Conservation (phyloP, 2,329 filamentous ascomycete species). For the Ascochyta clinopodiicola region DNA sequence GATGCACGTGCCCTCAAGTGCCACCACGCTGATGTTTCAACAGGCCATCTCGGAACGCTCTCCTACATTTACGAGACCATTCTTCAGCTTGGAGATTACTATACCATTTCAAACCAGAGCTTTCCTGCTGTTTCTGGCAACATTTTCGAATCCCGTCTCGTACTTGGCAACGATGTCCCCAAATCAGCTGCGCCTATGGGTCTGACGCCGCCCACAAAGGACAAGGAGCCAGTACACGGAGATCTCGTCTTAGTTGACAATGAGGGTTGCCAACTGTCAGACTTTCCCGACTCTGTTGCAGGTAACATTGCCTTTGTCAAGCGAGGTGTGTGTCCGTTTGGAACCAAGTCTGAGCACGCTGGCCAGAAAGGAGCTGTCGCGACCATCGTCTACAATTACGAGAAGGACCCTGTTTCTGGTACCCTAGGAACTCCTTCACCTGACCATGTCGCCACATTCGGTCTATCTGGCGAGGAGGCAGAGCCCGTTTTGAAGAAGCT, state of each 20-base stretch:
- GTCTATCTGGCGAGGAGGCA: slow-evolving; percentile 68
- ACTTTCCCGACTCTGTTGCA: slow-evolving; percentile 66
- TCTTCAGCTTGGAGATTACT: slow-evolving; percentile 49
- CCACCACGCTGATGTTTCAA: slow-evolving; percentile 15
- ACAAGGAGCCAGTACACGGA: slow-evolving; percentile 47
- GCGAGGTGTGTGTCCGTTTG: slow-evolving; percentile 76
- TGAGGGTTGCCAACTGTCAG: slow-evolving; percentile 49
- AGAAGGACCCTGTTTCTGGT: slow-evolving; percentile 65
- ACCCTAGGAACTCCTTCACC: slow-evolving; percentile 70
- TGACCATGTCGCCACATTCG: slow-evolving; percentile 71
- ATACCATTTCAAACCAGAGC: slow-evolving; percentile 47
- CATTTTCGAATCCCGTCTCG: slow-evolving; percentile 46
- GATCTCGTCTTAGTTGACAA: slow-evolving; percentile 44
- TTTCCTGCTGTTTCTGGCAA: slow-evolving; percentile 46
- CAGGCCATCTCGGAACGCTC: slow-evolving; percentile 45
- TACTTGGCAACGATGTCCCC: slow-evolving; percentile 42
- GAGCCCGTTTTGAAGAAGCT: slow-evolving; percentile 58
- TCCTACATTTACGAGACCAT: slow-evolving; percentile 50
- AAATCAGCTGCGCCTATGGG: slow-evolving; percentile 46
- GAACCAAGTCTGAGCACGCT: slow-evolving; percentile 72
- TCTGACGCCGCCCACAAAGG: slow-evolving; percentile 45
- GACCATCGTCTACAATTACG: slow-evolving; percentile 78
- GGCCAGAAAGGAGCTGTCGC: slow-evolving; percentile 74
- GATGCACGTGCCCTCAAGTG: slow-evolving; percentile 19
- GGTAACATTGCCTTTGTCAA: slow-evolving; percentile 75